Evolutionary conservation across 139 green algal genomes (phyloP).

Genomic region (Pycnococcus provasolii): DNA sequence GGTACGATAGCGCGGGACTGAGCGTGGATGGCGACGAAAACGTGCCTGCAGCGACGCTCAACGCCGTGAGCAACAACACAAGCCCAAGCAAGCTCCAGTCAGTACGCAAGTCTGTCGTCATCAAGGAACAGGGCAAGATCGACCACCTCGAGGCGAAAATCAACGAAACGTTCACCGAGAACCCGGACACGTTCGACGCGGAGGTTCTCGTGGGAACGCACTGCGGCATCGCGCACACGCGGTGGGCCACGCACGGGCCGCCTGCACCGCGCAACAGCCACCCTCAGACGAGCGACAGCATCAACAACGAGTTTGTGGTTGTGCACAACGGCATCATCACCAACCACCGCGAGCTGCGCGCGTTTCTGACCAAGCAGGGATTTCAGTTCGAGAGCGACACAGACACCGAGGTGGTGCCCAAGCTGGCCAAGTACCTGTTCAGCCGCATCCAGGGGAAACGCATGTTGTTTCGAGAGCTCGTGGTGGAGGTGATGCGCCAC

Average conservation of each 20-base stretch:
- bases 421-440: conserved; percentile 92
- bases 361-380: conserved; percentile 57
- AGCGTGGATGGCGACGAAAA: conserved; percentile 50
- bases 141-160: conserved; percentile 51
- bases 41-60: background rate
- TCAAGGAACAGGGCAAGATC: conserved; percentile 85
- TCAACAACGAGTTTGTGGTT: conserved; percentile 76
- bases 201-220: conserved; percentile 24
- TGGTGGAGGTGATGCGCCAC: conserved; percentile 88
- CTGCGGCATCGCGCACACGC: conserved; percentile 83
- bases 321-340: conserved; percentile 99
- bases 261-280: conserved; percentile 78
- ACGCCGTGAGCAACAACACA: background rate
- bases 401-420: conserved; percentile 98
- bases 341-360: conserved; percentile 68
- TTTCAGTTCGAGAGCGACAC: conserved; percentile 88
- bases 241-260: conserved; percentile 91
- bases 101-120: conserved; percentile 36
- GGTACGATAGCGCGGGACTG: conserved; percentile 90
- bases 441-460: conserved; percentile 38
- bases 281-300: conserved; percentile 61
- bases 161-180: background rate
- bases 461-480: conserved; percentile 55
- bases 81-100: background rate
- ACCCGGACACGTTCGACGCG: background rate